phyloP scores from a whole-genome alignment of 176 grass and related monocot species.

The Carex myosuroides region DNA sequence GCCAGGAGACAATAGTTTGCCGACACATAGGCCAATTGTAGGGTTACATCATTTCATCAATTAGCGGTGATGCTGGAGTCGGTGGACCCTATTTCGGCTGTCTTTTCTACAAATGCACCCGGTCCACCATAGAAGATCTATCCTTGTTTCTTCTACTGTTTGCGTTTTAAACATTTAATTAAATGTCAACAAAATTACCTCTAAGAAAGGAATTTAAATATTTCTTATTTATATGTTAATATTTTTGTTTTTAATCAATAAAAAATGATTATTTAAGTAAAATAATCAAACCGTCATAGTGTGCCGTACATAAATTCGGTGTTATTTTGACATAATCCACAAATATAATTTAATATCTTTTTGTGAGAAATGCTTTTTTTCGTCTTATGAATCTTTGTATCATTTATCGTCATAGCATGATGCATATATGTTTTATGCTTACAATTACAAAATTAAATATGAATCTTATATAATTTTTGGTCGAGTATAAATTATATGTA shows the following conservation, averaged over 20 bases:
- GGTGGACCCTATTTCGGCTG: background rate
- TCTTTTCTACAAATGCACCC: background rate
- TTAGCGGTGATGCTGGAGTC: constrained; percentile 17
- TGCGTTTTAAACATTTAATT: too few relatives aligned
- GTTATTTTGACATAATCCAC: too few relatives aligned
- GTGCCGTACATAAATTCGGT: too few relatives aligned
- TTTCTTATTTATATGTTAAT: too few relatives aligned
- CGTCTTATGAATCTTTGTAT: too few relatives aligned
- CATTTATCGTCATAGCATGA: too few relatives aligned
- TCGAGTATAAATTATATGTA: background rate
- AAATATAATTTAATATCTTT: too few relatives aligned
- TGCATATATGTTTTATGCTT: too few relatives aligned
- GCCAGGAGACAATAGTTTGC: background rate
- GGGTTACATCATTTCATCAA: background rate
- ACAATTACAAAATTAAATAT: background rate
- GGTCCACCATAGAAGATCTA: background rate
- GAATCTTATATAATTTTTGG: background rate
- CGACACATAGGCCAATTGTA: constrained; percentile 21
- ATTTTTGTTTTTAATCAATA: background rate
- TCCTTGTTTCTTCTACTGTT: background rate
- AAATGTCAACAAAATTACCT: background rate
- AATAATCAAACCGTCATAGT: too few relatives aligned
- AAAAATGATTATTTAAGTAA: too few relatives aligned
- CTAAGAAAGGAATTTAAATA: background rate
- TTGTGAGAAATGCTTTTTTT: too few relatives aligned